Percentiles rank a stretch among this genome's conserved stretches.
phyloP scores from a whole-genome alignment of 257 asterid species.

The Euphrasia confusa region DNA sequence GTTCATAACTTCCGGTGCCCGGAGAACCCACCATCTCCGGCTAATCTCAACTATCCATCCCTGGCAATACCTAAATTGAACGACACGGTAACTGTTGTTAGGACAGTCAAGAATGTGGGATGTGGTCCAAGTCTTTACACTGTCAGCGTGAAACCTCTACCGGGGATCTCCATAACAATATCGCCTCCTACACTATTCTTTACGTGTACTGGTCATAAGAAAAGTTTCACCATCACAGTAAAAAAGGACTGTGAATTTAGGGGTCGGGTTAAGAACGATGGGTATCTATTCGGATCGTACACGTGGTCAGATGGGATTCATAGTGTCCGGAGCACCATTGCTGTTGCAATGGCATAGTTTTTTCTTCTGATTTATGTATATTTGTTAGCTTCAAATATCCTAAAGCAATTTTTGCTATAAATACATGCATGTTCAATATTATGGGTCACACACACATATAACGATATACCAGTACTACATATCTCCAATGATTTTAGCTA shows the following conservation, averaged over 20 bases:
- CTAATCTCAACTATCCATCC: slow-evolving; percentile 69
- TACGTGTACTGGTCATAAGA: slow-evolving; percentile 39
- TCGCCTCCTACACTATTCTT: slow-evolving; percentile 54
- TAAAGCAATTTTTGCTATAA: no score
- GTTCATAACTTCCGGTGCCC: slow-evolving; percentile 28
- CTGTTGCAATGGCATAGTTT: slow-evolving; percentile 35
- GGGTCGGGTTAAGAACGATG: slow-evolving; percentile 24
- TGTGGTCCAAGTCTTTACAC: slow-evolving; percentile 42
- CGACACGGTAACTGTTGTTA: slow-evolving; percentile 35
- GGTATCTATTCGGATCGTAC: slow-evolving; percentile 51
- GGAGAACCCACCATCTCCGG: slow-evolving; percentile 31
- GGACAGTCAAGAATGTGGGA: slow-evolving; percentile 82
- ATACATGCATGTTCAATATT: no score
- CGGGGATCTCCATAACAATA: slow-evolving; percentile 53
- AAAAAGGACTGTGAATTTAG: slow-evolving; percentile 23
- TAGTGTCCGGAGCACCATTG: slow-evolving; percentile 46
- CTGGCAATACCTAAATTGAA: slow-evolving; percentile 57
- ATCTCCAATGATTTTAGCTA: no score
- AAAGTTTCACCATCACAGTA: slow-evolving; percentile 56
- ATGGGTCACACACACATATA: no score
- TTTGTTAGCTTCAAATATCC: no score
- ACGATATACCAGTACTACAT: no score
- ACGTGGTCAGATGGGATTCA: slow-evolving; percentile 55
- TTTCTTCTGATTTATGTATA: no score
- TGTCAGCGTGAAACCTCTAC: slow-evolving; percentile 50